A percentile compares a stretch with the other conserved stretches of the same genome.
These are phyloP conservation scores for Blastomyces emzantsi DNA, from an alignment of 2,329 filamentous ascomycete species.

Conservation along the genomic window DNA sequence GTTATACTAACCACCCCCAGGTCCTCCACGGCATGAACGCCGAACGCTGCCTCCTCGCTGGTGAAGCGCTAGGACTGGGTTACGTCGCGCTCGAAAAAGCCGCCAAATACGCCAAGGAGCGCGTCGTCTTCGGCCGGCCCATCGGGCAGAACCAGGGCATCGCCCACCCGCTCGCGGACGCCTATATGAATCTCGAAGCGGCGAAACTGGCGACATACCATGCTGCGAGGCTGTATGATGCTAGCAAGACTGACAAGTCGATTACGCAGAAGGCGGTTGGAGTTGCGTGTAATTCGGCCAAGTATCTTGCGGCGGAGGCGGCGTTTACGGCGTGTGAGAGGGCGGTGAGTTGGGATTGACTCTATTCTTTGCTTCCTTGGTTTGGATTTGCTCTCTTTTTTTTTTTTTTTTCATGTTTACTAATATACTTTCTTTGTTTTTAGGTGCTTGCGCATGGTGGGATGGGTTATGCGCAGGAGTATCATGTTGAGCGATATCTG, in stretches of 20 bases:
- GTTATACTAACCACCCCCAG: slow-evolving; percentile 16
- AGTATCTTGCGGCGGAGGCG: slow-evolving; percentile 52
- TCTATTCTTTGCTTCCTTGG: slow-evolving; percentile 3
- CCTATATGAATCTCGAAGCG: slow-evolving; percentile 54
- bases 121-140: slow-evolving; percentile 50
- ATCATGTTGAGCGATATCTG: slow-evolving; percentile 53
- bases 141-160: slow-evolving; percentile 55
- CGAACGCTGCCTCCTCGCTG: slow-evolving; percentile 64
- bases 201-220: slow-evolving; percentile 55
- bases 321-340: slow-evolving; percentile 53
- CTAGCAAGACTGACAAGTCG: slow-evolving; percentile 42
- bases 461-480: slow-evolving; percentile 56
- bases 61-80: slow-evolving; percentile 70
- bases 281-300: slow-evolving; percentile 49
- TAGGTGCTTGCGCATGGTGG: slow-evolving; percentile 45
- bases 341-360: slow-evolving; percentile 49
- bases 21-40: slow-evolving; percentile 72
- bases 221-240: slow-evolving; percentile 50
- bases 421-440: neutral
- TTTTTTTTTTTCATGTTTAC: neutral
- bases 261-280: slow-evolving; percentile 51
- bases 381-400: too few species aligned
- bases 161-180: slow-evolving; percentile 49
- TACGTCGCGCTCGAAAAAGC: slow-evolving; percentile 61
- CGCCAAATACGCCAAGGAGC: slow-evolving; percentile 55